Evolutionary conservation across 2,329 filamentous ascomycete species (phyloP).

Genomic region (Dothidotthia symphoricarpi): DNA sequence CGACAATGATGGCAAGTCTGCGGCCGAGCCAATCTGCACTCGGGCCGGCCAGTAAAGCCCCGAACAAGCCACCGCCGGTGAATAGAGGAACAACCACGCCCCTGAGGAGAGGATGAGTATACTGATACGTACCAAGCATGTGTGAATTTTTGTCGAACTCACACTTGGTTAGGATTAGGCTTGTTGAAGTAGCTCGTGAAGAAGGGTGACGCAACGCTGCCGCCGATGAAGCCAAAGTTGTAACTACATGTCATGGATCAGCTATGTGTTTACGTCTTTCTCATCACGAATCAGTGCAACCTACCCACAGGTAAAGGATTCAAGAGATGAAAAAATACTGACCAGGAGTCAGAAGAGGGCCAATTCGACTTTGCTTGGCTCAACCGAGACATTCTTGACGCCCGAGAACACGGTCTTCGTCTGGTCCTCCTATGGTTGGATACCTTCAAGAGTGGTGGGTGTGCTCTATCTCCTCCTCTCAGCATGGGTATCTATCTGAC

Average conservation of each 20-base stretch:
- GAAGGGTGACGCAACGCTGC: slow-evolving; percentile 47
- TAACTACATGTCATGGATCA: no score
- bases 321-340: slow-evolving; percentile 55
- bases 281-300: no score
- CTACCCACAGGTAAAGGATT: slow-evolving; percentile 42
- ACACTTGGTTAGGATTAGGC: background rate
- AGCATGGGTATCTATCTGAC: no score
- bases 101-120: slow-evolving; percentile 35
- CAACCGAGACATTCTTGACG: slow-evolving; percentile 38
- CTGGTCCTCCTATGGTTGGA: slow-evolving; percentile 48
- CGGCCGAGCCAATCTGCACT: slow-evolving; percentile 63
- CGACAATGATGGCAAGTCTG: slow-evolving; percentile 66
- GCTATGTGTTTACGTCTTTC: background rate
- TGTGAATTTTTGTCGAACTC: no score
- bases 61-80: slow-evolving; percentile 69
- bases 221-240: slow-evolving; percentile 57
- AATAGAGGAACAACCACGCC: slow-evolving; percentile 73
- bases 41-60: slow-evolving; percentile 62
- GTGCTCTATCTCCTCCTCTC: no score
- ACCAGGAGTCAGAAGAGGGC: slow-evolving; percentile 49
- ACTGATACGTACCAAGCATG: no score
- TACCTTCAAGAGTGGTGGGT: slow-evolving; percentile 44
- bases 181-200: slow-evolving; percentile 41
- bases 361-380: slow-evolving; percentile 43
- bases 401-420: slow-evolving; percentile 34